phyloP scores from a whole-genome alignment of 139 green algal genomes.

The Picochlorum sp. region DNA sequence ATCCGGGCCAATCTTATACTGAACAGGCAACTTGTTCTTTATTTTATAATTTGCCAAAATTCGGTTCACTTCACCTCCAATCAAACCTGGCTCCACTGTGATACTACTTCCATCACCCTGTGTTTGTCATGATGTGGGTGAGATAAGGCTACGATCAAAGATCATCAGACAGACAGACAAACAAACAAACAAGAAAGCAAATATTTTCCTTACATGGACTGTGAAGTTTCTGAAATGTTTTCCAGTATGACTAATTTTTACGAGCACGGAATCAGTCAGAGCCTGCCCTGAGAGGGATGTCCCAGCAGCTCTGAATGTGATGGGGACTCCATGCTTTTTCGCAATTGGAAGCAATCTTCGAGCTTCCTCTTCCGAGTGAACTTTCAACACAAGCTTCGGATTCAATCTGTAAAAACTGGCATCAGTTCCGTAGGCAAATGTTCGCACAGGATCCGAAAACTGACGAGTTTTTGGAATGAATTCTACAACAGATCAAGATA shows the following conservation, averaged over 20 bases:
- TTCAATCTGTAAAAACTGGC: conserved; percentile 89
- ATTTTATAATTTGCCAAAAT: conserved; percentile 56
- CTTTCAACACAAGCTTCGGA: conserved; percentile 78
- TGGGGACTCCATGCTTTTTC: conserved; percentile 66
- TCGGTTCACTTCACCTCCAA: conserved; percentile 88
- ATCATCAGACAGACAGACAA: not conserved
- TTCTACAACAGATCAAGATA: conserved; percentile 1
- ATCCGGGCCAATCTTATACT: conserved; percentile 98
- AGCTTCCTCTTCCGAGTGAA: conserved; percentile 81
- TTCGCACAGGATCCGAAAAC: conserved; percentile 82
- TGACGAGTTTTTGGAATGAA: conserved; percentile 68
- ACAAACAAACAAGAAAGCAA: conserved; percentile 23
- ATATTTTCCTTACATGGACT: too few species aligned
- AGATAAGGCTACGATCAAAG: conserved; percentile 25
- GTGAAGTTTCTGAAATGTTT: conserved; percentile 90
- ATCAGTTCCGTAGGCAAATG: conserved; percentile 92
- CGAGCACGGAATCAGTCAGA: conserved; percentile 85
- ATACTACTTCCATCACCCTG: conserved; percentile 82
- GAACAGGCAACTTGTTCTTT: conserved; percentile 40
- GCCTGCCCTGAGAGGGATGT: conserved; percentile 88
- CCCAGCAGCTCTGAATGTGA: conserved; percentile 91
- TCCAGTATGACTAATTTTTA: conserved; percentile 92
- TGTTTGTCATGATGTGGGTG: too few species aligned
- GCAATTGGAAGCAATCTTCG: conserved; percentile 77
- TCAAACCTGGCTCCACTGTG: conserved; percentile 90